A percentile compares a stretch with the other conserved stretches of the same genome.
Evolutionary conservation across 1,284 basidiomycete genomes (phyloP).

Genomic region (Marasmius oreades): DNA sequence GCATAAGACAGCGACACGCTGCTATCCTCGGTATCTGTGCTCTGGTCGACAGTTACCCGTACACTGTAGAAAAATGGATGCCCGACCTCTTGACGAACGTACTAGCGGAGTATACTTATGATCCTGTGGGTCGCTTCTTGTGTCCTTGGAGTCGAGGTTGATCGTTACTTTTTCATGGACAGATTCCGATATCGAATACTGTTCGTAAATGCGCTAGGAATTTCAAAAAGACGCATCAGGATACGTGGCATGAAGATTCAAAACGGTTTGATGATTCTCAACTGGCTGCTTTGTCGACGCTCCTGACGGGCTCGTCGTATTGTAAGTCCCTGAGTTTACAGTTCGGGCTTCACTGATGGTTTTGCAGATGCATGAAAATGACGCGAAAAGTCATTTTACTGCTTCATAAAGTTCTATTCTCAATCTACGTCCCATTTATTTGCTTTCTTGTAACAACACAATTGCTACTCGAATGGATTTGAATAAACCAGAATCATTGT

Average conservation of each 20-base stretch:
- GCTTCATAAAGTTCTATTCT: too few relatives aligned
- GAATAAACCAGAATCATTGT: too few relatives aligned
- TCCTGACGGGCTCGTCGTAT: constrained; percentile 72
- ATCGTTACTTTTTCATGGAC: background rate
- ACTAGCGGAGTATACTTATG: constrained; percentile 78
- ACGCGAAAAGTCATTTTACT: too few relatives aligned
- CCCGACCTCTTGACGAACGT: constrained; percentile 68
- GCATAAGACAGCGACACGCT: constrained; percentile 70
- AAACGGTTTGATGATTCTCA: constrained; percentile 75
- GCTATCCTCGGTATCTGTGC: constrained; percentile 80
- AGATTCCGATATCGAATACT: constrained; percentile 73
- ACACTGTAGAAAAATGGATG: constrained; percentile 86
- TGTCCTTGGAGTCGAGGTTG: constrained; percentile 7
- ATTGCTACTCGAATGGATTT: background rate
- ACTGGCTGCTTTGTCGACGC: constrained; percentile 63
- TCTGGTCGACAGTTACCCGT: constrained; percentile 78
- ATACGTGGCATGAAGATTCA: constrained; percentile 83
- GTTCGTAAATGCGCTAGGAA: constrained; percentile 71
- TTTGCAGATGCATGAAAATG: constrained; percentile 8
- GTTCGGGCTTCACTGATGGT: background rate
- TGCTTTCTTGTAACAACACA: background rate
- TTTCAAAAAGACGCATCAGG: constrained; percentile 77
- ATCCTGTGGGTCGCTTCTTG: constrained; percentile 49
- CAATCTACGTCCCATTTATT: background rate
- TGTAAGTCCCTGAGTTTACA: constrained; percentile 39